Conservation (phyloP, 2,329 filamentous ascomycete genomes). For the Penicillium sp. region DNA sequence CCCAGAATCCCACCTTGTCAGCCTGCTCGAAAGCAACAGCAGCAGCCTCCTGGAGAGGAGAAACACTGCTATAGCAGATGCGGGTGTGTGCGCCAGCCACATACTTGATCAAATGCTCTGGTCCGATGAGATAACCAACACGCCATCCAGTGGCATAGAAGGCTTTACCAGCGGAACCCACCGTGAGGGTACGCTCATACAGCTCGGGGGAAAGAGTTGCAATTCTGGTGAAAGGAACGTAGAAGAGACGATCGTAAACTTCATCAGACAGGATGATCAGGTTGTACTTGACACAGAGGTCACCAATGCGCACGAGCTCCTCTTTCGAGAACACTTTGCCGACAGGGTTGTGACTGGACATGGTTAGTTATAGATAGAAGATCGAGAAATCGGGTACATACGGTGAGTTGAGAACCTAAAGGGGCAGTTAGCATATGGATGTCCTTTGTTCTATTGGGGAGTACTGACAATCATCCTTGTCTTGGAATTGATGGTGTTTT, state of each 20-base stretch:
- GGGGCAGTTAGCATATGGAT: constrained; percentile 8
- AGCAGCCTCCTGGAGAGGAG: constrained; percentile 88
- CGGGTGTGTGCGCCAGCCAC: constrained; percentile 90
- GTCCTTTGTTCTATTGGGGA: not conserved
- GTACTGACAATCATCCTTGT: constrained; percentile 88
- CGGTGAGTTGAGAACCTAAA: constrained; percentile 53
- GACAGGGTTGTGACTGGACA: constrained; percentile 76
- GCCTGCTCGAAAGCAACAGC: constrained; percentile 94
- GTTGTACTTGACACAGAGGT: constrained; percentile 87
- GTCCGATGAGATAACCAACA: constrained; percentile 92
- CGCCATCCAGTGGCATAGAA: constrained; percentile 98
- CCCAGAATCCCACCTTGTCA: constrained; percentile 83
- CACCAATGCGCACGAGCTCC: constrained; percentile 81
- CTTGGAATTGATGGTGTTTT: constrained; percentile 75
- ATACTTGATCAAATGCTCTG: constrained; percentile 83
- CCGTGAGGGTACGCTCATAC: constrained; percentile 83
- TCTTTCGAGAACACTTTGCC: constrained; percentile 89
- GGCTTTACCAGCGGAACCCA: constrained; percentile 95
- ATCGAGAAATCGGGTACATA: constrained; percentile 27
- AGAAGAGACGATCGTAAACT: constrained; percentile 94
- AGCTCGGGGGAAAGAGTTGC: constrained; percentile 89
- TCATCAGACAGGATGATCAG: constrained; percentile 91
- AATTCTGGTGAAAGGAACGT: constrained; percentile 90
- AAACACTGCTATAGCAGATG: constrained; percentile 94
- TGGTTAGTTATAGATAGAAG: constrained; percentile 11